Evolutionary conservation across 2,329 filamentous ascomycete species (phyloP).

Genomic region (Tolypocladium endophyticum): DNA sequence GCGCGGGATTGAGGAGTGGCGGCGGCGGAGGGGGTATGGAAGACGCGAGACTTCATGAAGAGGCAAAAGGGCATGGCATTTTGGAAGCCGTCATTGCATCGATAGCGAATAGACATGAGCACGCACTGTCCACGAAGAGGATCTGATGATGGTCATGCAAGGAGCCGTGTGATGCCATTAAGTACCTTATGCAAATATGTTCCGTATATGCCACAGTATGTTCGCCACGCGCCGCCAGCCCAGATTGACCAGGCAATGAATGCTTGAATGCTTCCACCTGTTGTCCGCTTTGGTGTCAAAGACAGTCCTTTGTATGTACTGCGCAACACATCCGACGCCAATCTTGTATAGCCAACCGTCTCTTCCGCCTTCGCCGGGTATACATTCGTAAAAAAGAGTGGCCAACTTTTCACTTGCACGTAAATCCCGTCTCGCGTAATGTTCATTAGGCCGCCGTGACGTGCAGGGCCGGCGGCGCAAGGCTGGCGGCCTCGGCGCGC

Average conservation of each 20-base stretch:
- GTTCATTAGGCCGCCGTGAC: neutral
- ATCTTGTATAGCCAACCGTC: neutral
- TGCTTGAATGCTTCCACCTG: neutral
- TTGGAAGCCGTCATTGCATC: neutral
- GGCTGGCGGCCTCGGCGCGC: neutral
- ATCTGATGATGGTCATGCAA: neutral
- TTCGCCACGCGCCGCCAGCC: neutral
- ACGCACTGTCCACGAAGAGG: neutral
- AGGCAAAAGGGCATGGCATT: neutral
- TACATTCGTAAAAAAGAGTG: neutral
- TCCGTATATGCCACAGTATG: neutral
- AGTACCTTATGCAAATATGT: neutral
- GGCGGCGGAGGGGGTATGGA: conserved; percentile 50
- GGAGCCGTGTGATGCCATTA: neutral
- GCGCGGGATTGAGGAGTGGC: conserved; percentile 70
- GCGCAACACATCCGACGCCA: neutral
- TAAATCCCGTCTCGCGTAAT: neutral
- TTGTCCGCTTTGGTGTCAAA: neutral
- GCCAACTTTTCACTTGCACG: neutral
- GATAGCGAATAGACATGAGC: neutral
- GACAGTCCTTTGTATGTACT: neutral
- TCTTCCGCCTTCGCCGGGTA: neutral
- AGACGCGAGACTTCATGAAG: neutral
- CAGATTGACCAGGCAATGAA: neutral
- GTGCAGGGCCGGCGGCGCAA: neutral